These are phyloP conservation scores for Nakazawaea molendinolei DNA, from an alignment of 805 yeast genomes.

Conservation along the genomic window DNA sequence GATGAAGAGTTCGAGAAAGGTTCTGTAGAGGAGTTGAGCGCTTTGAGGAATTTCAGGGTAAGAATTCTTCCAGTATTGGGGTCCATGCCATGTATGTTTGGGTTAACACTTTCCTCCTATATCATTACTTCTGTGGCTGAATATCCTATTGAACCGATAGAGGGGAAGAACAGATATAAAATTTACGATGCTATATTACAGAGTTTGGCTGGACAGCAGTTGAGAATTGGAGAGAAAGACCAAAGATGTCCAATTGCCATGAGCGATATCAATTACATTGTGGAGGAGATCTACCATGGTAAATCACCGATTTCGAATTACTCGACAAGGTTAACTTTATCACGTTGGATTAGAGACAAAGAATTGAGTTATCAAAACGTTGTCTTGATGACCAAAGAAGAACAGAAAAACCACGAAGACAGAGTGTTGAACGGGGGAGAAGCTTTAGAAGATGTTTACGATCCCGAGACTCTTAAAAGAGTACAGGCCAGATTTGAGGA, in stretches of 20 bases:
- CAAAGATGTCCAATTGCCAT: conserved; percentile 71
- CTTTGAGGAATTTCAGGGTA: conserved; percentile 84
- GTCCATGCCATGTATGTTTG: conserved; percentile 96
- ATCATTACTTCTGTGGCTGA: conserved; percentile 75
- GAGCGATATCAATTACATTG: conserved; percentile 69
- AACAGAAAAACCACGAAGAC: conserved; percentile 73
- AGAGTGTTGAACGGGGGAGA: conserved; percentile 68
- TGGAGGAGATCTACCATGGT: conserved; percentile 91
- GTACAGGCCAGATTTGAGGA: conserved; percentile 64
- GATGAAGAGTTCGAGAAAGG: conserved; percentile 79
- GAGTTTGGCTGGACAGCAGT: conserved; percentile 80
- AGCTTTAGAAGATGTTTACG: conserved; percentile 54
- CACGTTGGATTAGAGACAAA: conserved; percentile 74
- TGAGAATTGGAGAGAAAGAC: conserved; percentile 65
- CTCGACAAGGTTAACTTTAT: conserved; percentile 71
- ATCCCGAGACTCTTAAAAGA: conserved; percentile 45
- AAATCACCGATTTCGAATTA: conserved; percentile 82
- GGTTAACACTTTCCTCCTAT: conserved; percentile 82
- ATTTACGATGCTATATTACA: conserved; percentile 79
- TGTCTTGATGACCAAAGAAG: conserved; percentile 84
- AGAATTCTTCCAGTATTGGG: conserved; percentile 94
- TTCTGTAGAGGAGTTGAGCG: conserved; percentile 78
- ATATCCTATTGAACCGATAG: conserved; percentile 85
- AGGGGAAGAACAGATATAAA: conserved; percentile 83
- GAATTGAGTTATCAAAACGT: conserved; percentile 70